A percentile compares a stretch with the other conserved stretches of the same genome.
Conservation (phyloP, 148 eudicot species). For the Cornus controversa region DNA sequence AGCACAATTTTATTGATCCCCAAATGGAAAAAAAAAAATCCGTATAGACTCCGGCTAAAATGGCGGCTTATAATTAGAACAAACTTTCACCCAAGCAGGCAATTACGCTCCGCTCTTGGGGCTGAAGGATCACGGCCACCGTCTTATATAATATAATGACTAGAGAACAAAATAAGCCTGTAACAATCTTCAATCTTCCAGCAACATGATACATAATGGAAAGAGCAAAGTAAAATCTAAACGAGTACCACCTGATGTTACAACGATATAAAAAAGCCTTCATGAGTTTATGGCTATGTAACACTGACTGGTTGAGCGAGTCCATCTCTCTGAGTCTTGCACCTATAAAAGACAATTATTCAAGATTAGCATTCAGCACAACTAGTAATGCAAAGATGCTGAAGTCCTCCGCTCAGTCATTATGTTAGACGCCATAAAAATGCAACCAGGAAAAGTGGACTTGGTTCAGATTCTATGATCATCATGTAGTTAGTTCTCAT, state of each 20-base stretch:
- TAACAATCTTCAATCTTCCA: not conserved
- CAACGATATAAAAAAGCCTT: not conserved
- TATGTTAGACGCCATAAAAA: not conserved
- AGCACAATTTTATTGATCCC: too few species aligned
- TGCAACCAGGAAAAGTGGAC: too few species aligned
- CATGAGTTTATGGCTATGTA: slow-evolving; percentile 22
- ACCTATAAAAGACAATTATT: slow-evolving; percentile 35
- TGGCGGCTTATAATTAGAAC: not conserved
- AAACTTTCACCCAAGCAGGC: not conserved
- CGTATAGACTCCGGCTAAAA: too few species aligned
- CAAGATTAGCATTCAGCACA: not conserved
- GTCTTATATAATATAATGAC: not conserved
- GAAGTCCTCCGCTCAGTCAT: not conserved
- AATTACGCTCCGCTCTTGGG: not conserved
- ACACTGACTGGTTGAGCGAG: slow-evolving; percentile 43
- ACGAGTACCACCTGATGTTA: not conserved
- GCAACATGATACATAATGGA: not conserved
- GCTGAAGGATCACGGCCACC: not conserved
- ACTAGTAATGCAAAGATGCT: not conserved
- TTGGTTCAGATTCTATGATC: not conserved
- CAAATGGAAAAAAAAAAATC: too few species aligned
- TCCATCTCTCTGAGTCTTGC: slow-evolving; percentile 53
- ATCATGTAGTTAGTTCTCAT: not conserved
- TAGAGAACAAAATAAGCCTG: not conserved
- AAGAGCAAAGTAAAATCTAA: not conserved